phyloP scores from a whole-genome alignment of 2,329 filamentous ascomycete genomes.

The Beauveria australis region DNA sequence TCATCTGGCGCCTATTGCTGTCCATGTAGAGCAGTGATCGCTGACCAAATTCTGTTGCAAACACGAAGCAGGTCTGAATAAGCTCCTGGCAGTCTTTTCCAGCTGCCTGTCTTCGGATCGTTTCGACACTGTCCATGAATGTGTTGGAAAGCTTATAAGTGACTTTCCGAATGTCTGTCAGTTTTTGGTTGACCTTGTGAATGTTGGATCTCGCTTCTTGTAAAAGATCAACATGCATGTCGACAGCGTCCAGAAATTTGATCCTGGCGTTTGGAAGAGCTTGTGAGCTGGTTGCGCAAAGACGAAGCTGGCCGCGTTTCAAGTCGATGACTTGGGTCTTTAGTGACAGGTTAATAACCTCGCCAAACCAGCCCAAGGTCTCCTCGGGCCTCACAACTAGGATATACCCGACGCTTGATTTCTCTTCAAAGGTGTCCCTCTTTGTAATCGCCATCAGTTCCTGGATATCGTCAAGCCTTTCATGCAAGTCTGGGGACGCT shows the following conservation, averaged over 20 bases:
- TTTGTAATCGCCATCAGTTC: conserved; percentile 68
- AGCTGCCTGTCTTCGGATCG: conserved; percentile 72
- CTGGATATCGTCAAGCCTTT: conserved; percentile 73
- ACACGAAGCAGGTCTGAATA: conserved; percentile 95
- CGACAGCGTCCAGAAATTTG: conserved; percentile 68
- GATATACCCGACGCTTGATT: conserved; percentile 67
- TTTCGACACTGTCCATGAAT: conserved; percentile 97
- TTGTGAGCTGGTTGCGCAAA: conserved; percentile 83
- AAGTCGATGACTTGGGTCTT: conserved; percentile 76
- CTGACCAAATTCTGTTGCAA: conserved; percentile 97
- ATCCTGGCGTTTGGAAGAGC: conserved; percentile 69
- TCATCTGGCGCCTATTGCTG: conserved; percentile 89
- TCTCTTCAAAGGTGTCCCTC: conserved; percentile 53
- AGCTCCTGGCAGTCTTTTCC: conserved; percentile 87
- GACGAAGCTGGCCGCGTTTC: conserved; percentile 74
- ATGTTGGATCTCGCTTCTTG: conserved; percentile 91
- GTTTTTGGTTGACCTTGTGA: conserved; percentile 78
- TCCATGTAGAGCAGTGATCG: conserved; percentile 94
- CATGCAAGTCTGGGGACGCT: conserved; percentile 70
- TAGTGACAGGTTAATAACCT: conserved; percentile 61
- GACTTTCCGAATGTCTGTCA: conserved; percentile 91
- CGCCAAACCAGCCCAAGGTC: conserved; percentile 72
- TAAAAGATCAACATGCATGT: conserved; percentile 77
- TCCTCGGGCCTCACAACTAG: conserved; percentile 78
- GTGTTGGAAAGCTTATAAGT: conserved; percentile 95